phyloP scores from a whole-genome alignment of 345 rosid species.

The Pugionium dolabratum region DNA sequence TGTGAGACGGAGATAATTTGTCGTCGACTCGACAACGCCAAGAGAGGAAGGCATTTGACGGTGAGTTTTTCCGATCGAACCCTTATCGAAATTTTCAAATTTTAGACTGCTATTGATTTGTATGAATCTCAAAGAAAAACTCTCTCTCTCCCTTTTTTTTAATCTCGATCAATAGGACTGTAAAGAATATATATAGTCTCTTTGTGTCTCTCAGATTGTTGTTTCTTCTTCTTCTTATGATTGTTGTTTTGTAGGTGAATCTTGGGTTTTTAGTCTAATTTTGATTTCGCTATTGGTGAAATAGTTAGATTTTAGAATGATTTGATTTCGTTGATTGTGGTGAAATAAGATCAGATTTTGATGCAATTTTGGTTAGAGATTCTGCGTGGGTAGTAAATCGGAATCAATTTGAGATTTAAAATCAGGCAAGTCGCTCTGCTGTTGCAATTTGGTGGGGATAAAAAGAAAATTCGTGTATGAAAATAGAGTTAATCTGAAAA shows the following conservation, averaged over 20 bases:
- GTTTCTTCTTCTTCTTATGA: background rate
- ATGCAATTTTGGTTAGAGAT: background rate
- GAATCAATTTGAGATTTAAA: too few relatives aligned
- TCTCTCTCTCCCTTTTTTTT: background rate
- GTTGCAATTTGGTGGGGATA: too few relatives aligned
- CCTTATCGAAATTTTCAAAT: constrained; percentile 1
- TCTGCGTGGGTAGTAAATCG: too few relatives aligned
- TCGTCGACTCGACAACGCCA: constrained; percentile 33
- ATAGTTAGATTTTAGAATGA: too few relatives aligned
- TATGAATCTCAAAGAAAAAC: background rate
- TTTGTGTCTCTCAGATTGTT: background rate
- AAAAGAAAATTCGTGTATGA: too few relatives aligned
- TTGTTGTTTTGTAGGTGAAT: constrained; percentile 13
- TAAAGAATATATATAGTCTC: too few relatives aligned
- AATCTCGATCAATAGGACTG: background rate
- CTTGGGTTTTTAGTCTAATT: background rate
- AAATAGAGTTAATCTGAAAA: too few relatives aligned
- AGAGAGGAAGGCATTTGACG: constrained; percentile 19
- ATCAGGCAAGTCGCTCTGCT: too few relatives aligned
- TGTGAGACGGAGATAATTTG: constrained; percentile 14
- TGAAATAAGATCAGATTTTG: background rate
- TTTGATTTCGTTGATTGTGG: background rate
- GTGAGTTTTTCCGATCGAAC: constrained; percentile 33
- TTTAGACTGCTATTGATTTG: background rate
- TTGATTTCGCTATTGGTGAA: too few relatives aligned